Evolutionary conservation across 495 filamentous ascomycete species (phyloP), one percentile per base, ranked within the genome.

Genomic region (Tuber calosporum): DNA sequence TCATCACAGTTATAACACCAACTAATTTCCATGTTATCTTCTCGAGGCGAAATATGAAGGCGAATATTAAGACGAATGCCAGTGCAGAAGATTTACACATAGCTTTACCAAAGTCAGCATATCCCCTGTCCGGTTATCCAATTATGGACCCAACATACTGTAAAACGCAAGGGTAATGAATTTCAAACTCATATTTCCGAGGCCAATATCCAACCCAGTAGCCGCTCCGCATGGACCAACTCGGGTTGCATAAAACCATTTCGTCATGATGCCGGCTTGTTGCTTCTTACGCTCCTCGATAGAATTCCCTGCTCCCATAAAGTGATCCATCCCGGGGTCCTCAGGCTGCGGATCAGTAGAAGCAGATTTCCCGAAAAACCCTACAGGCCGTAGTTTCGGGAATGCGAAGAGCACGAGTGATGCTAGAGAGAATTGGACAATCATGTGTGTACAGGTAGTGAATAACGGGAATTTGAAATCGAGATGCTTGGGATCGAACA

Each of bases 41-140:
- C 83, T 99, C 96, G 40, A 99, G 89, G 45, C 90, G 90, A 86
- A 99, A 98, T 69, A 96, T 79, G 82, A 99, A 96, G 73, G 96
- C 96, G 83, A 99, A 99, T 72, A 96, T 79, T 11, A 99, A 90
- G 67, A 99, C 95, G 80, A 99, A 98, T 48, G 91, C 93, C 26
- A 98, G 87, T 43, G 93, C 91, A 34, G 93, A 97, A 5, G 95
- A 98, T 88, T 99, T 99, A 83, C 95, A 98, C 96, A 99, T 99
- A 72, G 94, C 91, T 93, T 75, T 66, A 40, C 37, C 26, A n/a
- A 42, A 22, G 73, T 77, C 69, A 75, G 73, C 53, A 58, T 36
- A 7, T 53, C 40, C 22, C 69, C 39, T 43, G 30, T n/a, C 34
- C 39, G 45, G 39, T 6, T 66, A 26, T 34, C 34, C n/a, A 15